phyloP scores from a whole-genome alignment of 2,329 filamentous ascomycete species.

The Lachnellula suecica region DNA sequence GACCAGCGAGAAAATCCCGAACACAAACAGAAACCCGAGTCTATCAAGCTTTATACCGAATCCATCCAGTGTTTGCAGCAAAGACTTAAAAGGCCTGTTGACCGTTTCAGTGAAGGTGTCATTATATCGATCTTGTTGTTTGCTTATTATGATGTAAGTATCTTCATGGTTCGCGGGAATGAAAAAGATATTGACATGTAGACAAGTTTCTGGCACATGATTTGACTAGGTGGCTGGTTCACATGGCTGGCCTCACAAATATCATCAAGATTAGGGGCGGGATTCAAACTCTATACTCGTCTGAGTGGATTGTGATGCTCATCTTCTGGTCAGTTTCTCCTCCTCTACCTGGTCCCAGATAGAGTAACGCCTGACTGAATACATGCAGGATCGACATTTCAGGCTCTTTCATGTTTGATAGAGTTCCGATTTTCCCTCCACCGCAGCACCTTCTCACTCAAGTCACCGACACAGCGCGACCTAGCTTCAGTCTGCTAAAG shows the following conservation, averaged over 20 bases:
- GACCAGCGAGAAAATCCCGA: neutral
- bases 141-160: neutral
- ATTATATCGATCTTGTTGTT: neutral
- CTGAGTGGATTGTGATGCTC: neutral
- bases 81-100: neutral
- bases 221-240: neutral
- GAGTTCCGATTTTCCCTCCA: neutral
- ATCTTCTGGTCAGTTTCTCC: neutral
- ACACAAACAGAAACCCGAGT: neutral
- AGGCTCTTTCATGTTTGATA: neutral
- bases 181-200: neutral
- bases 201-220: neutral
- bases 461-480: neutral
- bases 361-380: neutral
- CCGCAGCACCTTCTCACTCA: neutral
- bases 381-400: neutral
- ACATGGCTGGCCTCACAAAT: neutral
- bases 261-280: neutral
- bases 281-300: neutral
- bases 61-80: neutral
- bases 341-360: neutral
- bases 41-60: neutral
- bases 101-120: neutral
- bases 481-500: neutral
- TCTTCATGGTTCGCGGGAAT: neutral